Percentiles rank a stretch among this genome's conserved stretches.
Conservation (phyloP, 768 basidiomycete genomes). For the Lanmaoa rubissima region DNA sequence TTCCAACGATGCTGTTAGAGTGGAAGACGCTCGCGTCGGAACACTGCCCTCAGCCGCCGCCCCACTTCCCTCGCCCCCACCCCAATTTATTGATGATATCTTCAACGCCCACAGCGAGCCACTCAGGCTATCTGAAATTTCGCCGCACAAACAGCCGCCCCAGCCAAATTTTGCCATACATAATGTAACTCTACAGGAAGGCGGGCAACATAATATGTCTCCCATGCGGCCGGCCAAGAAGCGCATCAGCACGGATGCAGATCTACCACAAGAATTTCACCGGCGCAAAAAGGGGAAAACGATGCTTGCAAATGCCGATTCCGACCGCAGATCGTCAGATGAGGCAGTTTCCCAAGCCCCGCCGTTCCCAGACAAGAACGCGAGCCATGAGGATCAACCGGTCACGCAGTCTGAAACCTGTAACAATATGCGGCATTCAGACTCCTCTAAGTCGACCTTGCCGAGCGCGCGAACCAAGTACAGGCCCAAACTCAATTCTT, state of each 20-base stretch:
- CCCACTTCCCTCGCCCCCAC: background rate
- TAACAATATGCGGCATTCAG: constrained; percentile 1
- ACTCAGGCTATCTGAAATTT: constrained; percentile 52
- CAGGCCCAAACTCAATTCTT: constrained; percentile 16
- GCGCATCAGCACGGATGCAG: constrained; percentile 39
- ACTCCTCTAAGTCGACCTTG: constrained; percentile 10
- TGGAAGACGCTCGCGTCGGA: constrained; percentile 2
- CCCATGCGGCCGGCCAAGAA: constrained; percentile 47
- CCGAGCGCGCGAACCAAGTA: constrained; percentile 33
- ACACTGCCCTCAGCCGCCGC: constrained; percentile 4
- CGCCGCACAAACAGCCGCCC: constrained; percentile 36
- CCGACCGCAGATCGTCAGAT: constrained; percentile 18
- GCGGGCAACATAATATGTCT: constrained; percentile 29
- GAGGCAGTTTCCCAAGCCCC: constrained; percentile 11
- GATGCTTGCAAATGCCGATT: constrained; percentile 6
- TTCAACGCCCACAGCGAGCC: constrained; percentile 11
- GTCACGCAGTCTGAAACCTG: constrained; percentile 6
- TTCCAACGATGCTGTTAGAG: constrained; percentile 9
- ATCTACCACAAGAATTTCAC: constrained; percentile 18
- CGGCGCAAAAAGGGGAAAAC: constrained; percentile 35
- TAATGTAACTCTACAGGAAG: constrained; percentile 20
- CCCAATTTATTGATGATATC: background rate
- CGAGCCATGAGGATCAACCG: constrained; percentile 5
- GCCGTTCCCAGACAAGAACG: background rate
- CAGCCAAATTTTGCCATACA: constrained; percentile 5